Base-by-base conservation (phyloP, 352 stramenopile species). In the Phytopythium aichiense region DNA sequence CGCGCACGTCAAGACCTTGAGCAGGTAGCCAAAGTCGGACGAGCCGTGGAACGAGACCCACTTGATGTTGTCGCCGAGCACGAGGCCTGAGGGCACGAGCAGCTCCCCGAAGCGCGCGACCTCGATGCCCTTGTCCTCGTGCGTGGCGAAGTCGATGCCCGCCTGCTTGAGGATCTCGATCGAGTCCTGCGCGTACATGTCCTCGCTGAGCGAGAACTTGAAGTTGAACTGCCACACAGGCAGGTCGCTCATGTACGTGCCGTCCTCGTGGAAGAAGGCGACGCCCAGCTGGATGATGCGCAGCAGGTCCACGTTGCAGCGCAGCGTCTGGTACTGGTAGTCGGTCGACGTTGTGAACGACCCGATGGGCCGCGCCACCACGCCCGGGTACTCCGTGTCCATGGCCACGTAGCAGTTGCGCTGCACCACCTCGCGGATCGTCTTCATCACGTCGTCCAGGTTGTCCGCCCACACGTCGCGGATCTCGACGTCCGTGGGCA, bases 211-310 rank as follows among this genome's bases (percentile, higher is more conserved):
- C 66, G 88, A 96, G 70, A 99, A 99, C 74, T 98, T 96, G 80
- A 99, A 99, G 84, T 99, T 99, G 82, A 99, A 99, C 80, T 99
- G 98, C 95, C 95, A 99, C 68, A 98, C 98, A 5, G 94, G 96
- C 80, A 97, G 95, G 57, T 95, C 95, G 49, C 81, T 75, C 71
- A 98, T 97, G 71, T 97, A 97, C 62, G 98, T 89, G 31, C 92
- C 94, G 68, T 98, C 81, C 53, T 98, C 95, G 71, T 99, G 95
- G 48, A 97, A 97, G 66, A 99, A 99, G 23, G 91, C 89, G 15
- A 99, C 77, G 58, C 98, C 98, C 9, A 99, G 72, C 67, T 99
- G 97, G 69, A 99, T 99, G 71, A 99, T 98, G 62, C 98, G 98
- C 55, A 96, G 74, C 58, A 99, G 73, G 74, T 99, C 97, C 22